Percentiles rank a stretch among this genome's conserved stretches.
phyloP scores from a whole-genome alignment of 768 basidiomycete genomes.

The Kwoniella bestiolae region DNA sequence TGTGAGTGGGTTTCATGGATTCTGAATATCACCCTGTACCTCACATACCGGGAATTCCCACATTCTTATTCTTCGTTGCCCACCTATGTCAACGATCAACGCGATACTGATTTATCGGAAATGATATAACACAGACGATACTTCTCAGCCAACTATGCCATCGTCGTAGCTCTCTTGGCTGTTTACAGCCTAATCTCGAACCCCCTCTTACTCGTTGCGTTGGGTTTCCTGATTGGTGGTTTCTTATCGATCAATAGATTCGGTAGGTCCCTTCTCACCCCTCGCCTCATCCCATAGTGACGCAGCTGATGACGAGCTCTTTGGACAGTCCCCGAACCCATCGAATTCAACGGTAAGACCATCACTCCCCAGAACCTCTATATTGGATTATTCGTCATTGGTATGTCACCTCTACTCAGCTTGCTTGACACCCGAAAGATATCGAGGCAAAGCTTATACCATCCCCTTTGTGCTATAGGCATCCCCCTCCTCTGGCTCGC shows the following conservation, averaged over 20 bases:
- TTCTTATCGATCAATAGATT: slow-evolving; percentile 87
- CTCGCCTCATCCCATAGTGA: not conserved
- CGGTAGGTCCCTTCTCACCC: slow-evolving; percentile 69
- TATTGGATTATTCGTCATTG: slow-evolving; percentile 81
- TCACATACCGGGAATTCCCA: too few relatives aligned
- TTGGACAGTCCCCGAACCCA: slow-evolving; percentile 73
- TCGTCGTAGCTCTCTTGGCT: slow-evolving; percentile 84
- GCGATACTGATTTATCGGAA: not conserved
- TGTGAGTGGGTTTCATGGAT: slow-evolving; percentile 37
- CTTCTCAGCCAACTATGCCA: slow-evolving; percentile 80
- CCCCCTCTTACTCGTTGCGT: slow-evolving; percentile 76
- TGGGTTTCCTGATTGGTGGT: slow-evolving; percentile 87
- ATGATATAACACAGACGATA: slow-evolving; percentile 72
- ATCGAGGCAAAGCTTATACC: not conserved
- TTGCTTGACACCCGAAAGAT: not conserved
- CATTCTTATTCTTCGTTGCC: too few relatives aligned
- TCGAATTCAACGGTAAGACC: slow-evolving; percentile 77
- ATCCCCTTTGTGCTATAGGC: slow-evolving; percentile 10
- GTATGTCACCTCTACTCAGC: slow-evolving; percentile 22
- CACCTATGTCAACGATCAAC: not conserved
- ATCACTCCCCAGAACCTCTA: slow-evolving; percentile 91
- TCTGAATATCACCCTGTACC: not conserved
- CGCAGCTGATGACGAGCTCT: not conserved
- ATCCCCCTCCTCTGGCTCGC: slow-evolving; percentile 51
- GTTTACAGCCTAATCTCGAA: slow-evolving; percentile 83